phyloP scores from a whole-genome alignment of 140 eudicot species.

The Bidens hawaiensis region DNA sequence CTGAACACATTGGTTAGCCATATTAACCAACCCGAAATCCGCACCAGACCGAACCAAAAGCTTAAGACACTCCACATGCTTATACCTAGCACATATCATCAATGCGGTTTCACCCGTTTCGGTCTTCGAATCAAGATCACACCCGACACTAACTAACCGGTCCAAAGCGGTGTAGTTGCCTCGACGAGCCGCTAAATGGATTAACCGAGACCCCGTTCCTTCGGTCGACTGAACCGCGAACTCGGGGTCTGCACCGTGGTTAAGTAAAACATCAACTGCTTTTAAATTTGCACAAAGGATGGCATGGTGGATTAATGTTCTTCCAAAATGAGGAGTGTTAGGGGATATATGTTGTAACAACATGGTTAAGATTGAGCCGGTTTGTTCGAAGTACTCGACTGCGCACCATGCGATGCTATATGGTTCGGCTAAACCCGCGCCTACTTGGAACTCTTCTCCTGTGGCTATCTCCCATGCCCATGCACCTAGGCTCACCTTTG shows the following conservation, averaged over 20 bases:
- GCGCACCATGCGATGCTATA: constrained; percentile 71
- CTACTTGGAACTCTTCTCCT: constrained; percentile 89
- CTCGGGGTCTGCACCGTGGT: constrained; percentile 56
- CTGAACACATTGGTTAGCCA: constrained; percentile 40
- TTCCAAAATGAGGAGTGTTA: constrained; percentile 59
- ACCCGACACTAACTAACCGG: constrained; percentile 46
- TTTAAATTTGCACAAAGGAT: constrained; percentile 59
- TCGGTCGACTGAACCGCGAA: constrained; percentile 38
- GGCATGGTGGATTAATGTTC: constrained; percentile 82
- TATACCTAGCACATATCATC: constrained; percentile 68
- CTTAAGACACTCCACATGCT: constrained; percentile 59
- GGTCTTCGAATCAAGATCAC: constrained; percentile 55
- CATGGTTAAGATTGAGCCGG: constrained; percentile 59
- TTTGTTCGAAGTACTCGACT: constrained; percentile 78
- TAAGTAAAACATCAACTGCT: constrained; percentile 58
- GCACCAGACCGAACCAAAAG: constrained; percentile 65
- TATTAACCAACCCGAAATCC: constrained; percentile 65
- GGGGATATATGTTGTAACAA: constrained; percentile 61
- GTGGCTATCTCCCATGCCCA: constrained; percentile 88
- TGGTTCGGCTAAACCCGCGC: constrained; percentile 95
- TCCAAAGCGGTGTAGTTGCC: constrained; percentile 42
- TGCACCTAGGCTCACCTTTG: constrained; percentile 76
- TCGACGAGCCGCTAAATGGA: constrained; percentile 69
- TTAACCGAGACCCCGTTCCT: constrained; percentile 40
- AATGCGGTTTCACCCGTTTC: constrained; percentile 68